Conservation (phyloP, 2,329 filamentous ascomycete species). For the Pseudocercospora musae region DNA sequence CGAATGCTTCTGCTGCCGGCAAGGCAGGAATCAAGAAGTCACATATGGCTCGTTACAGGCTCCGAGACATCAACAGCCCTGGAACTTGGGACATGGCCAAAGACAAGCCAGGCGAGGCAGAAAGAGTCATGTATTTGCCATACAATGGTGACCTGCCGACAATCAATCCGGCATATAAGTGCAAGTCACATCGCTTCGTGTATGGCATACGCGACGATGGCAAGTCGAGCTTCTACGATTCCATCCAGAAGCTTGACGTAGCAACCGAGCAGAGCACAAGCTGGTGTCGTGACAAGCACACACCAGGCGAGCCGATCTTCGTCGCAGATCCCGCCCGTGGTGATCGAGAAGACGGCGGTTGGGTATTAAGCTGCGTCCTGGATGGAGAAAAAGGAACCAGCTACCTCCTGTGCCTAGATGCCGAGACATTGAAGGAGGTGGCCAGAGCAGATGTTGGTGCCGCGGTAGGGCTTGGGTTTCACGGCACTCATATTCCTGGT, state of each 20-base stretch:
- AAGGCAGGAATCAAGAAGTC: neutral
- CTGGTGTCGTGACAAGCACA: constrained; percentile 61
- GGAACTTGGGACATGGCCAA: neutral
- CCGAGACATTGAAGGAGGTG: constrained; percentile 59
- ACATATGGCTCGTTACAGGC: neutral
- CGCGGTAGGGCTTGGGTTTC: constrained; percentile 60
- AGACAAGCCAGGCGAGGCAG: neutral
- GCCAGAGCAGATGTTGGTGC: constrained; percentile 62
- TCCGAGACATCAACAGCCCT: neutral
- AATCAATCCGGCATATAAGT: constrained; percentile 58
- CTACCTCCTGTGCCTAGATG: constrained; percentile 65
- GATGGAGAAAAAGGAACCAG: constrained; percentile 58
- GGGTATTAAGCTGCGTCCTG: constrained; percentile 61
- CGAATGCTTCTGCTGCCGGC: constrained; percentile 36
- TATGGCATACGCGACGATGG: constrained; percentile 59
- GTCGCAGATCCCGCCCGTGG: constrained; percentile 50
- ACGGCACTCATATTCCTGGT: constrained; percentile 12
- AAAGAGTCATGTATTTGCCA: neutral
- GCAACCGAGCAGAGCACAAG: constrained; percentile 49
- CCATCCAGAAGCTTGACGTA: constrained; percentile 64
- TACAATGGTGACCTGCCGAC: constrained; percentile 59
- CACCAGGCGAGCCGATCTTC: constrained; percentile 68
- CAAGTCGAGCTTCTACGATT: constrained; percentile 59
- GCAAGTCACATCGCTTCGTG: constrained; percentile 56
- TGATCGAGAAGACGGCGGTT: constrained; percentile 59